Evolutionary conservation across 139 green algal species (phyloP), one percentile per base, ranked within the genome.

Genomic region (Auxenochlorella pyrenoidosa): DNA sequence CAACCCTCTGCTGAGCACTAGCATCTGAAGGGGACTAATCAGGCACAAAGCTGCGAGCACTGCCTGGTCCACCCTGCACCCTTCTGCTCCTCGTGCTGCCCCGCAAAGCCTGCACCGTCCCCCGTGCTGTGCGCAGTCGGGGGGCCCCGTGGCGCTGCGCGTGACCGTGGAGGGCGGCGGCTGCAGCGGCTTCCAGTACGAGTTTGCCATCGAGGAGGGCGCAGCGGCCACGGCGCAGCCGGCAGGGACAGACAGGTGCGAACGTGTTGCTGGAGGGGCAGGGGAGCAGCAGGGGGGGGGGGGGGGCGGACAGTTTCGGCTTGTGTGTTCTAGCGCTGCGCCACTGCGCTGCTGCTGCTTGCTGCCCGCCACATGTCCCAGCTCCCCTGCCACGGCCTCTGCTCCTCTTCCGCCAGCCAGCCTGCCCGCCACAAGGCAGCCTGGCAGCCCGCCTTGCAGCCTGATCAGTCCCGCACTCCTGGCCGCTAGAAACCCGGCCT

Each of bases 121-220:
- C n/a, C 47, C 44, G n/a, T 34, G 28, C 58, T 6, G 36, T 15
- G 0, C 47, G 38, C 80, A 85, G 80, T 77, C 80, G 34, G 60
- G 59, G 36, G 78, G 86, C 13, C 66, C 51, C 0, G 36, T 94
- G 34, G 47, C 94, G 21, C 90, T 99, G 43, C 90, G 97, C 8
- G 83, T 99, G 3, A 94, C 91, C 47, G 96, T 99, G 36, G 96
- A 98, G 75, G 96, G 94, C 41, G 97, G 97, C 28, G 97, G 97
- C 60, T 99, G 97, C 91, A 97, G 93, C 51, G 97, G 97, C 38
- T 99, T 98, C 79, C 96, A 99, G 87, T 99, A 99, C 87, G 94
- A 93, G 41, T 99, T 99, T 75, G 88, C 84, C 12, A 79, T 99
- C 21, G 96, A 97, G 44, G 81, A 89, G 36, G 28, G 71, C 12